A percentile compares a stretch with the other conserved stretches of the same genome.
phyloP scores from a whole-genome alignment of 768 basidiomycete species.

The Coprinellus aureogranulatus region DNA sequence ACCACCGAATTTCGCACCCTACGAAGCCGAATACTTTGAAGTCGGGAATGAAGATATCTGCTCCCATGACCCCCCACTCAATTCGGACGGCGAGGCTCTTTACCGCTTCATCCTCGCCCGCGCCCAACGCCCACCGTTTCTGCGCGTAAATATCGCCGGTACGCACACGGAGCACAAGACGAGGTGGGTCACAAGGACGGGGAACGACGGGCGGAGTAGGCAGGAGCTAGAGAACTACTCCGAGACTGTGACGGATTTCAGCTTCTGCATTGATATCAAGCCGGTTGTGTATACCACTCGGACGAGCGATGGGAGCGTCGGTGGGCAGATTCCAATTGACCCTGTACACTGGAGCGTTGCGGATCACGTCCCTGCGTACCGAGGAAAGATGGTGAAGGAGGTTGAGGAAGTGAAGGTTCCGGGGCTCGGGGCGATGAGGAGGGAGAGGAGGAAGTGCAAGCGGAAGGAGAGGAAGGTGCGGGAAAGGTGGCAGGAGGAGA shows the following conservation, averaged over 20 bases:
- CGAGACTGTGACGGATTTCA: constrained; percentile 64
- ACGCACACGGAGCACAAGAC: constrained; percentile 54
- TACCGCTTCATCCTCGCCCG: constrained; percentile 71
- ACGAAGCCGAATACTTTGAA: constrained; percentile 60
- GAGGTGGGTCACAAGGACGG: constrained; percentile 40
- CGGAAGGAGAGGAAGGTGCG: constrained; percentile 41
- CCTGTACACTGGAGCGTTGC: constrained; percentile 57
- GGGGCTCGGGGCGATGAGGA: constrained; percentile 12
- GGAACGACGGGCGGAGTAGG: constrained; percentile 32
- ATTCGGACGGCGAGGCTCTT: constrained; percentile 65
- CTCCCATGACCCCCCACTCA: constrained; percentile 70
- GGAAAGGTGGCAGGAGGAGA: constrained; percentile 44
- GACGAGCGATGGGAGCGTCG: not conserved
- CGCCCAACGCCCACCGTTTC: constrained; percentile 41
- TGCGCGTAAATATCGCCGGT: constrained; percentile 50
- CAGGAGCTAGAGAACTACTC: constrained; percentile 49
- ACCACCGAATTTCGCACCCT: constrained; percentile 63
- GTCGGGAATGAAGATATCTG: constrained; percentile 49
- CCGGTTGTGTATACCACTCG: constrained; percentile 33
- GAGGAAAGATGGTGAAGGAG: constrained; percentile 62
- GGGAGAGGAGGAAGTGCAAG: constrained; percentile 38
- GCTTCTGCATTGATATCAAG: constrained; percentile 59
- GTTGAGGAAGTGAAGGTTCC: constrained; percentile 30
- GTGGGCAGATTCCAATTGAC: constrained; percentile 13
- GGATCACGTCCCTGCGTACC: constrained; percentile 62